Conservation (phyloP, 2,329 filamentous ascomycete genomes). For the Westerdykella aurantiaca region DNA sequence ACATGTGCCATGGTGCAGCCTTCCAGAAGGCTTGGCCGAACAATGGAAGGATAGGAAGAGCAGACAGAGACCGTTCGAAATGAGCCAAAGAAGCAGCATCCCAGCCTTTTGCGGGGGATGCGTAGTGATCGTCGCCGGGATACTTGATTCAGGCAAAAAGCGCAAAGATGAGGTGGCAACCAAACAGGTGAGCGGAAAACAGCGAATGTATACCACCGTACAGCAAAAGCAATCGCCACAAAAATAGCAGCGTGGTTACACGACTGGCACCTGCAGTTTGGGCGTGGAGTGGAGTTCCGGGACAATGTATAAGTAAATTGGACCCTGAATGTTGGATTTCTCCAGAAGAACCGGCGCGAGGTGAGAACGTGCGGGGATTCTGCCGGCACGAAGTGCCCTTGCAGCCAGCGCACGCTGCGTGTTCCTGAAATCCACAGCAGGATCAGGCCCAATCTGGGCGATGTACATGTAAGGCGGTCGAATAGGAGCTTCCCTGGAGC, state of each 20-base stretch:
- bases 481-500: no score
- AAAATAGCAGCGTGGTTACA: slow-evolving; percentile 9
- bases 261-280: background rate
- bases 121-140: slow-evolving; percentile 15
- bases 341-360: slow-evolving; percentile 9
- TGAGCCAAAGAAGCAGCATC: slow-evolving; percentile 11
- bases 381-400: slow-evolving; percentile 21
- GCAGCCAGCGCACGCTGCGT: slow-evolving; percentile 2
- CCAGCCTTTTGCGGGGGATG: slow-evolving; percentile 18
- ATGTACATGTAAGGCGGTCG: no score
- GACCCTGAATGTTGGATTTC: slow-evolving; percentile 13
- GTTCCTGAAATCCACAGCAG: background rate
- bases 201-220: slow-evolving; percentile 1
- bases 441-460: no score
- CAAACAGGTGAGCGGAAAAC: background rate
- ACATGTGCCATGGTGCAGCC: background rate
- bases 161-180: slow-evolving; percentile 3
- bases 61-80: slow-evolving; percentile 3
- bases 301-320: slow-evolving; percentile 18
- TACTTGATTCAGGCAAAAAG: slow-evolving; percentile 18
- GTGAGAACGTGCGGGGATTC: slow-evolving; percentile 20
- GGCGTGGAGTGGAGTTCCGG: slow-evolving; percentile 1
- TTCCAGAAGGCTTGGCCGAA: slow-evolving; percentile 5
- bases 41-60: slow-evolving; percentile 2
- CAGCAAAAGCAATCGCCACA: background rate